phyloP scores from a whole-genome alignment of 2,329 filamentous ascomycete species.

The Colletotrichum horii region DNA sequence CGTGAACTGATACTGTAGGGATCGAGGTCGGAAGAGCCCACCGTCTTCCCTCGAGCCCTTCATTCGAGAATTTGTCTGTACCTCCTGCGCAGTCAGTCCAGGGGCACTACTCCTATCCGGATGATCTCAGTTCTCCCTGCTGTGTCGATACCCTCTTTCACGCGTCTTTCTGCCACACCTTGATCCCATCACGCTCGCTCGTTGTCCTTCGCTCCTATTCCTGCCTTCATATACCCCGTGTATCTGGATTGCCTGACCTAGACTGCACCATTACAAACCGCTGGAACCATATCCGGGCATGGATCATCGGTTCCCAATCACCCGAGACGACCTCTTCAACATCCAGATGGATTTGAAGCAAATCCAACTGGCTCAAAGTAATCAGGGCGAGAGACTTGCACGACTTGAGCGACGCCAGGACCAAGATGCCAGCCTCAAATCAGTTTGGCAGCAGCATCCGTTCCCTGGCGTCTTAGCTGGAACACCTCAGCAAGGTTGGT shows the following conservation, averaged over 20 bases:
- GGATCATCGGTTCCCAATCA: slow-evolving; percentile 66
- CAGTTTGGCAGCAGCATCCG: slow-evolving; percentile 89
- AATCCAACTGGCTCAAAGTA: slow-evolving; percentile 66
- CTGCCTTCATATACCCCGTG: neutral
- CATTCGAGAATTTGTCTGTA: neutral
- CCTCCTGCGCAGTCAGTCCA: neutral
- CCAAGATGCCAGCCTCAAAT: slow-evolving; percentile 75
- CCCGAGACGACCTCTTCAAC: slow-evolving; percentile 70
- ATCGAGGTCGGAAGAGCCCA: slow-evolving; percentile 34
- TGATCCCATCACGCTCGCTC: slow-evolving; percentile 6
- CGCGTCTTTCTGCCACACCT: neutral
- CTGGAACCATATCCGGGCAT: slow-evolving; percentile 48
- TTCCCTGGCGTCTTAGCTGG: slow-evolving; percentile 86
- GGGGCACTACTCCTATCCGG: neutral
- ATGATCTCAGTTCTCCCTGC: neutral
- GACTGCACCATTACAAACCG: slow-evolving; percentile 18
- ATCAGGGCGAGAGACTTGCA: slow-evolving; percentile 66
- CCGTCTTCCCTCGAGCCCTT: slow-evolving; percentile 12
- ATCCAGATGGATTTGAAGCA: slow-evolving; percentile 75
- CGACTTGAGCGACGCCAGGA: slow-evolving; percentile 71
- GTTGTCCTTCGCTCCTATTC: neutral
- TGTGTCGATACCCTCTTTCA: slow-evolving; percentile 1
- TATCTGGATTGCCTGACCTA: neutral
- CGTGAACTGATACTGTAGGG: slow-evolving; percentile 39
- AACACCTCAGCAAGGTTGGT: slow-evolving; percentile 84